These are phyloP conservation scores for Cercospora sesami DNA, from an alignment of 2,329 filamentous ascomycete species.

Conservation along the genomic window DNA sequence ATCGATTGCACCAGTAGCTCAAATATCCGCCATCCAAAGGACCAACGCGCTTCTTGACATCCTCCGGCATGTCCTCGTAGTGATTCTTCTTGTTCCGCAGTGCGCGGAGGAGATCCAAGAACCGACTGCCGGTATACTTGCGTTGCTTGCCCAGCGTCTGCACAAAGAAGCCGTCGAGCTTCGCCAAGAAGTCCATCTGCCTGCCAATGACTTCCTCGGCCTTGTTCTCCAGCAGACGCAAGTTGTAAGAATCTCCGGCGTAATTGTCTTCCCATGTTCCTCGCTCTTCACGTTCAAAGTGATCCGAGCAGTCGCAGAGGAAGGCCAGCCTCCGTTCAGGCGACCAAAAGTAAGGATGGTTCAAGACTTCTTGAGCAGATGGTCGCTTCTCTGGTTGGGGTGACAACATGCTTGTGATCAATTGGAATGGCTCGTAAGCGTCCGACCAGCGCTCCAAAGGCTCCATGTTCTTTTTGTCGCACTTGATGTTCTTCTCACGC, in stretches of 20 bases:
- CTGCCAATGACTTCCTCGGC: constrained; percentile 48
- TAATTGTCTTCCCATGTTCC: constrained; percentile 51
- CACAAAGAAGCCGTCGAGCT: constrained; percentile 77
- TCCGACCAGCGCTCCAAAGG: constrained; percentile 63
- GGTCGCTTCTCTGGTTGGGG: constrained; percentile 67
- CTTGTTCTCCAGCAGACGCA: constrained; percentile 59
- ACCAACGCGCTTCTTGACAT: constrained; percentile 72
- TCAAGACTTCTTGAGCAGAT: constrained; percentile 74
- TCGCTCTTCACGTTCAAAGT: constrained; percentile 88
- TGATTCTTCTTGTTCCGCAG: constrained; percentile 96
- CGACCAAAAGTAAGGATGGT: constrained; percentile 96
- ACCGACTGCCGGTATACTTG: constrained; percentile 81
- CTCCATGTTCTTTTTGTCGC: constrained; percentile 70
- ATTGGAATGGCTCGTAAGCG: constrained; percentile 79
- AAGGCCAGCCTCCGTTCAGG: constrained; percentile 86
- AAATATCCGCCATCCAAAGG: constrained; percentile 72
- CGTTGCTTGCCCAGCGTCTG: constrained; percentile 89
- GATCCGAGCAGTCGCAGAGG: constrained; percentile 93
- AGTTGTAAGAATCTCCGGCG: constrained; percentile 54
- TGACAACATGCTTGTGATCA: constrained; percentile 78
- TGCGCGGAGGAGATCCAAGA: constrained; percentile 85
- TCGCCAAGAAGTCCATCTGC: constrained; percentile 72
- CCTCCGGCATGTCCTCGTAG: constrained; percentile 90
- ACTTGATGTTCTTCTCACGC: constrained; percentile 93
- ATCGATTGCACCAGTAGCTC: constrained; percentile 76